Percentiles rank a stretch among this genome's conserved stretches.
Conservation (phyloP, 441 rosid species). For the Pelargonium citronellum region DNA sequence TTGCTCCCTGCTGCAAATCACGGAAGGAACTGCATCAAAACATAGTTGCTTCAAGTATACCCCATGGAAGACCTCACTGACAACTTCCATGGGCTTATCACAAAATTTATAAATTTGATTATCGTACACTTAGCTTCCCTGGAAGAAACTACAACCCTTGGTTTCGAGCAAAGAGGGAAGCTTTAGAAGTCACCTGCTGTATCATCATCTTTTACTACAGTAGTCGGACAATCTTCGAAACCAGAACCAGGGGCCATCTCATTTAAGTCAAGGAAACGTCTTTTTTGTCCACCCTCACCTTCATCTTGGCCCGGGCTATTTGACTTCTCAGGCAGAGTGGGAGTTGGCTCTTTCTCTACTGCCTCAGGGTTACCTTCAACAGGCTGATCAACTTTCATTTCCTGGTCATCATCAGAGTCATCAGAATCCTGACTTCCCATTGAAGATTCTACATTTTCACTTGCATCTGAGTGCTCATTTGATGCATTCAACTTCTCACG, state of each 20-base stretch:
- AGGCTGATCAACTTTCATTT: conserved; percentile 43
- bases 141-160: conserved; percentile 26
- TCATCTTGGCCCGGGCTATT: conserved; percentile 55
- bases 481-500: conserved; percentile 47
- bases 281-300: conserved; percentile 50
- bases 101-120: conserved; percentile 51
- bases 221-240: conserved; percentile 76
- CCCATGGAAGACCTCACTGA: conserved; percentile 29
- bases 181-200: conserved; percentile 47
- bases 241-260: conserved; percentile 92
- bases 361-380: conserved; percentile 37
- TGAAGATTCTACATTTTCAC: conserved; percentile 59
- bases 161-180: conserved; percentile 31
- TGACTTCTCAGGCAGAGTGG: conserved; percentile 35
- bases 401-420: conserved; percentile 51
- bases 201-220: conserved; percentile 61
- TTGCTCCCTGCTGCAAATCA: conserved; percentile 37
- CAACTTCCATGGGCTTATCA: conserved; percentile 29
- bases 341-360: conserved; percentile 41
- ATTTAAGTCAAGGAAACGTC: conserved; percentile 82
- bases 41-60: conserved; percentile 35
- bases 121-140: conserved; percentile 44
- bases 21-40: conserved; percentile 27
- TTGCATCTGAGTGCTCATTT: conserved; percentile 52
- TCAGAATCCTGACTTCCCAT: conserved; percentile 65